Evolutionary conservation across 192 early-diverging fungal genomes (phyloP), one percentile per base, ranked within the genome.

Genomic region (Linderina pennispora): DNA sequence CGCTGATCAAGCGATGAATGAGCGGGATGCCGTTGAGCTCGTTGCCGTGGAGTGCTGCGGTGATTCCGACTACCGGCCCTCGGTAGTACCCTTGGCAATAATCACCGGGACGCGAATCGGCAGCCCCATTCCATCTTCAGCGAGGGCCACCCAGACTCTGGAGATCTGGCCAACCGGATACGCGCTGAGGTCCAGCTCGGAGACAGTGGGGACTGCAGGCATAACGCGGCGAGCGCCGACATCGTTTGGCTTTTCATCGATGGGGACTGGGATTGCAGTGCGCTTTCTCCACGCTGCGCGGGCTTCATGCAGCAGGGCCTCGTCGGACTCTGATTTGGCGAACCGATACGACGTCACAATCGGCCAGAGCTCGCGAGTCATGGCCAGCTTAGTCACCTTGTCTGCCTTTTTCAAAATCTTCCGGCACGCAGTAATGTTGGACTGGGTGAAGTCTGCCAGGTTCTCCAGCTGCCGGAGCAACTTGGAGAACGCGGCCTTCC

Each of bases 21-120:
- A 86, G 80, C 9, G 91, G 91, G 17, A 94, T 86, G 17, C 91
- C 91, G 48, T 94, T 94, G 36, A 94, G 69, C 50, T 94, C 91
- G 50, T 94, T 91, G 47, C 91, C 91, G 54, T 94, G 91, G 4
- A 94, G 74, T 0, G 88, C 91, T 10, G 91, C 90, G 0, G 91
- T 94, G 56, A 79, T 60, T 11, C 74, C 79, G 22, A 80, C 74
- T 9, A 83, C 66, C 8, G 79, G 79, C 81, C 81, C 19, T 56
- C 62, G 15, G 62, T 65, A n/a, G 65, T 59, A 11, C 88, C 88
- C 42, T 81, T 66, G 8, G 88, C 88, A 6, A 91, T 69, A 51
- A 91, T 87, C 11, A 89, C 85, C 11, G 87, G 89, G 2, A 89
- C 77, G 8, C 67, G 67, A 19, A 81, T 76, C 7, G 79, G 78